Conservation (phyloP, 2,329 filamentous ascomycete species). For the Xylariaceae sp. region DNA sequence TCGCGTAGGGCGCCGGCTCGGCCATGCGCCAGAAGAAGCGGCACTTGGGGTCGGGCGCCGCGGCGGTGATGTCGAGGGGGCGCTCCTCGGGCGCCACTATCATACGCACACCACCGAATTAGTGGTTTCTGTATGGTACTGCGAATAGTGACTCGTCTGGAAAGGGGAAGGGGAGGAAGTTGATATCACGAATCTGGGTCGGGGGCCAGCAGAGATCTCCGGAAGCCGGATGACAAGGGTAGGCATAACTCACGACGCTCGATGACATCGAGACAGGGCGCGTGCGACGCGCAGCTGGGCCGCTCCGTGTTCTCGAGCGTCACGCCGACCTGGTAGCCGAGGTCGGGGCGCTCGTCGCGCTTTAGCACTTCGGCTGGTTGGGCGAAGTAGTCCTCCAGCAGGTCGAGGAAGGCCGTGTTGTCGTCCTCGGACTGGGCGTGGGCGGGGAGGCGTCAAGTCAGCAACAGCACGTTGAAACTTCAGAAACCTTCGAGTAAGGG, state of each 20-base stretch:
- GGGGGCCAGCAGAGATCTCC: too few species aligned
- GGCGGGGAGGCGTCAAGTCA: too few species aligned
- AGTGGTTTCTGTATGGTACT: too few species aligned
- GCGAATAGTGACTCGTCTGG: too few species aligned
- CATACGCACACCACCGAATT: too few species aligned
- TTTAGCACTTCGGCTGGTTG: constrained; percentile 41
- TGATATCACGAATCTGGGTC: too few species aligned
- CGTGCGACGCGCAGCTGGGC: constrained; percentile 56
- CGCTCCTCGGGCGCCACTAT: constrained; percentile 47
- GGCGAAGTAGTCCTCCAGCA: constrained; percentile 59
- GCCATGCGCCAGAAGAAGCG: constrained; percentile 58
- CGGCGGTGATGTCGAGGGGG: constrained; percentile 49
- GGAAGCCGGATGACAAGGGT: too few species aligned
- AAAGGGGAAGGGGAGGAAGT: too few species aligned
- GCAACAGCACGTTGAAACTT: too few species aligned
- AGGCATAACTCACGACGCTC: too few species aligned
- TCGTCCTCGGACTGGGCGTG: constrained; percentile 44
- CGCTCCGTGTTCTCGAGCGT: constrained; percentile 57
- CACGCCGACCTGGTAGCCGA: constrained; percentile 54
- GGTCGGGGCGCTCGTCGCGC: constrained; percentile 47
- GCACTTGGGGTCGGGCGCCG: constrained; percentile 53
- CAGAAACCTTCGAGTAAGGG: too few species aligned
- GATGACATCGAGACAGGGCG: constrained; percentile 52
- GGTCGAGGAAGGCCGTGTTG: constrained; percentile 51
- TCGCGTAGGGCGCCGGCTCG: constrained; percentile 45